These are phyloP conservation scores for Boeremia lycopersici DNA, from an alignment of 2,329 filamentous ascomycete genomes.

Conservation along the genomic window DNA sequence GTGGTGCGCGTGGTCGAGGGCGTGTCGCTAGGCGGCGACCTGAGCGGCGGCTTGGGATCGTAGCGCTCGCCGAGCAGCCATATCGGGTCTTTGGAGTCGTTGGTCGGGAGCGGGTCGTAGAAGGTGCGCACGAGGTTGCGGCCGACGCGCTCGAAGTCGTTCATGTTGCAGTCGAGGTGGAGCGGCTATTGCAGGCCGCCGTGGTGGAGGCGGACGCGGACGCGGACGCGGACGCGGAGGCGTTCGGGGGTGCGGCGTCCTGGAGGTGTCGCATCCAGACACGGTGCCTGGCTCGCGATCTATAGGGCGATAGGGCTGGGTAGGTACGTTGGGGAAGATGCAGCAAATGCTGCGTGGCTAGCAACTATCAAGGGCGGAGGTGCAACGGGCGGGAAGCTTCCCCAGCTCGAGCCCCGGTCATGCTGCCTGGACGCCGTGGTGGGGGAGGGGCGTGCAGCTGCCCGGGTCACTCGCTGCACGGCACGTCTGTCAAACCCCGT, in stretches of 20 bases:
- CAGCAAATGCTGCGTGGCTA: neutral
- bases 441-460: conserved; percentile 14
- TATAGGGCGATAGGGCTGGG: neutral
- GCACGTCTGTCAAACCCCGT: neutral
- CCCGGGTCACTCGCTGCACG: neutral
- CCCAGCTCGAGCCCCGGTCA: conserved; percentile 10
- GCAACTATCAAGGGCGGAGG: conserved; percentile 10
- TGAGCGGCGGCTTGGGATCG: conserved; percentile 42
- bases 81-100: conserved; percentile 74
- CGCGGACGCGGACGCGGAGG: conserved; percentile 23
- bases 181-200: conserved; percentile 12
- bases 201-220: conserved; percentile 15
- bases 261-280: conserved; percentile 22
- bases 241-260: conserved; percentile 16
- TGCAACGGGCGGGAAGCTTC: conserved; percentile 1
- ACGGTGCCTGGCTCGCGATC: neutral
- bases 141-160: conserved; percentile 73
- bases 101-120: conserved; percentile 87
- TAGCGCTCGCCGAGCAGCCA: conserved; percentile 80
- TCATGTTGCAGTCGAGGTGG: conserved; percentile 53
- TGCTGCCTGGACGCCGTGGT: conserved; percentile 16
- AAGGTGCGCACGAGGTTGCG: conserved; percentile 88
- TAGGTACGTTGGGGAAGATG: neutral
- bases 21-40: conserved; percentile 24
- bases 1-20: conserved; percentile 23